These are phyloP conservation scores for Cutaneotrichosporon dermatis DNA, from an alignment of 1,284 basidiomycete species.

Conservation along the genomic window DNA sequence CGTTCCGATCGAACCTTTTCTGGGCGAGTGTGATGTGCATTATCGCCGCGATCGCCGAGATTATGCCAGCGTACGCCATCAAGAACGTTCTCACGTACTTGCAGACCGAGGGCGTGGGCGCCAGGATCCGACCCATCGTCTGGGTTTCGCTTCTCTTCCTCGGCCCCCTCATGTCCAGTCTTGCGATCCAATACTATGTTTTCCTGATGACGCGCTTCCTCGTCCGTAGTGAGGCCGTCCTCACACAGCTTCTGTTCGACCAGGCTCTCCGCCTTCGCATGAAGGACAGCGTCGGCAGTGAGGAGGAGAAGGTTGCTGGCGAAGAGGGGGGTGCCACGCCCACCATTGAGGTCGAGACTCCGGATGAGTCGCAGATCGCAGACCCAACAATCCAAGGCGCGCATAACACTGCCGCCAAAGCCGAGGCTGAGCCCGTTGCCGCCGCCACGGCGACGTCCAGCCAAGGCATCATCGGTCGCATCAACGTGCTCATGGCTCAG, in stretches of 20 bases:
- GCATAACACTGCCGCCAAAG: neutral
- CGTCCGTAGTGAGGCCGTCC: conserved; percentile 58
- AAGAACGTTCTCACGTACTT: conserved; percentile 55
- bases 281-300: conserved; percentile 38
- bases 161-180: conserved; percentile 51
- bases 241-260: conserved; percentile 67
- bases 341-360: conserved; percentile 18
- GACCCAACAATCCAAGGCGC: neutral
- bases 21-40: conserved; percentile 34
- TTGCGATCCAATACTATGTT: conserved; percentile 46
- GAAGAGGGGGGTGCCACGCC: conserved; percentile 4
- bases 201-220: conserved; percentile 48
- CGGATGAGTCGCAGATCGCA: conserved; percentile 1
- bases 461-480: conserved; percentile 55
- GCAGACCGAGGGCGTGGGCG: conserved; percentile 49
- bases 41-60: conserved; percentile 36
- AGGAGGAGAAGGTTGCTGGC: conserved; percentile 12
- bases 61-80: conserved; percentile 54
- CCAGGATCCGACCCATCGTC: conserved; percentile 54
- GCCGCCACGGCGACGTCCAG: neutral
- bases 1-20: conserved; percentile 33
- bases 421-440: neutral
- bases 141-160: conserved; percentile 63
- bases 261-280: conserved; percentile 65
- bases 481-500: conserved; percentile 56